Percentiles rank a stretch among this genome's conserved stretches.
Evolutionary conservation across 2,329 filamentous ascomycete genomes (phyloP).

Genomic region (Allantophomopsis cytisporea): DNA sequence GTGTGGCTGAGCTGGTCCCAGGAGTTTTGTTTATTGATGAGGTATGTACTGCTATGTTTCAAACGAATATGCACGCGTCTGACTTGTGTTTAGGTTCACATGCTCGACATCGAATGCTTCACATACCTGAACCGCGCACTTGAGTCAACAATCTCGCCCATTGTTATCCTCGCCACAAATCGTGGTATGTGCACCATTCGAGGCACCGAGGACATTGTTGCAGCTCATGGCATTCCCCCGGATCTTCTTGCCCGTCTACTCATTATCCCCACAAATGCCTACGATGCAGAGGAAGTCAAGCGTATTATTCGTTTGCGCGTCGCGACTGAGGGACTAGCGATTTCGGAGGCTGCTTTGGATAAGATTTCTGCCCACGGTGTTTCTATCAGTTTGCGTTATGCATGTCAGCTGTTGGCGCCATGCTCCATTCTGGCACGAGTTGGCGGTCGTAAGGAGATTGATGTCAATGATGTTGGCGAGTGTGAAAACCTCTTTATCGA

Average conservation of each 20-base stretch:
- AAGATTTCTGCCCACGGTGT: constrained; percentile 80
- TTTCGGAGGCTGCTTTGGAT: constrained; percentile 73
- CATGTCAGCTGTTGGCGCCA: constrained; percentile 63
- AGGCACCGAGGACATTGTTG: constrained; percentile 68
- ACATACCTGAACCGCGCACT: constrained; percentile 98
- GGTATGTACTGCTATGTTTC: constrained; percentile 33
- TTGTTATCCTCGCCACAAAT: constrained; percentile 95
- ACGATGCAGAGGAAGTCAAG: constrained; percentile 80
- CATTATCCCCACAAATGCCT: constrained; percentile 89
- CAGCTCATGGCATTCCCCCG: constrained; percentile 85
- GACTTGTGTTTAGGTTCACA: constrained; percentile 59
- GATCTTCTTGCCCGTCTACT: constrained; percentile 89
- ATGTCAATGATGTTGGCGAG: constrained; percentile 64
- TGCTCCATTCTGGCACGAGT: constrained; percentile 75
- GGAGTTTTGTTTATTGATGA: constrained; percentile 98
- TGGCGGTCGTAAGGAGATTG: constrained; percentile 64
- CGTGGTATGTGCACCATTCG: constrained; percentile 87
- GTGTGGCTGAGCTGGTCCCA: constrained; percentile 93
- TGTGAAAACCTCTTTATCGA: constrained; percentile 79
- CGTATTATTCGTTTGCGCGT: constrained; percentile 79
- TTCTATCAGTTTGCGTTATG: constrained; percentile 82
- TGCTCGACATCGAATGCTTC: constrained; percentile 99
- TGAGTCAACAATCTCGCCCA: constrained; percentile 86
- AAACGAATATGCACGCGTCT: constrained; percentile 9
- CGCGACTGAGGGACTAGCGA: constrained; percentile 64